These are phyloP conservation scores for Pseudozyma hubeiensis DNA, from an alignment of 1,284 basidiomycete species.

Conservation along the genomic window DNA sequence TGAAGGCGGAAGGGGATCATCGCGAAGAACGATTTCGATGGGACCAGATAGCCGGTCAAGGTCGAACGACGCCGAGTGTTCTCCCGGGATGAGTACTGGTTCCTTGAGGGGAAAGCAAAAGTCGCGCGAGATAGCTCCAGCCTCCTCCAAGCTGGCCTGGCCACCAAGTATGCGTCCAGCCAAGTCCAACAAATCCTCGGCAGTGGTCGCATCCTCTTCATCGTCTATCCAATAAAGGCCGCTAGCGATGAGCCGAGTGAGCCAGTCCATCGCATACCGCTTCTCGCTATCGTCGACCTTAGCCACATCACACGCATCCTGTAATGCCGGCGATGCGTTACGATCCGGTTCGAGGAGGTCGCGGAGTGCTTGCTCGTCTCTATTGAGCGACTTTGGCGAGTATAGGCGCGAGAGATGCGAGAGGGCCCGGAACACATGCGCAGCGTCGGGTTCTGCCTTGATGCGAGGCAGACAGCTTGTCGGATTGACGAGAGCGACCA, in stretches of 20 bases:
- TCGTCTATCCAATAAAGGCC: constrained; percentile 41
- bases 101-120: constrained; percentile 40
- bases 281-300: constrained; percentile 39
- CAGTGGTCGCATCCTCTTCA: background rate
- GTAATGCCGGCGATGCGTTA: background rate
- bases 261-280: constrained; percentile 47
- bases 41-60: background rate
- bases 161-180: constrained; percentile 47
- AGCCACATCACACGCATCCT: constrained; percentile 36
- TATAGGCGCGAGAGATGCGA: constrained; percentile 33
- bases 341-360: background rate
- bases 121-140: constrained; percentile 38
- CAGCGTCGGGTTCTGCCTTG: constrained; percentile 16
- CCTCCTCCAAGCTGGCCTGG: constrained; percentile 39
- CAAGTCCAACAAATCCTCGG: constrained; percentile 40
- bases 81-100: constrained; percentile 15
- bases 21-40: constrained; percentile 35
- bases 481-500: constrained; percentile 16
- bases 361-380: background rate
- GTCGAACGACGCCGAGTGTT: constrained; percentile 2
- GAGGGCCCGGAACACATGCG: constrained; percentile 16
- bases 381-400: constrained; percentile 32
- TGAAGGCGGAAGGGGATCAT: constrained; percentile 46
- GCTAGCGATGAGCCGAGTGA: constrained; percentile 48
- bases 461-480: constrained; percentile 41